These are phyloP conservation scores for Prunus dulcis DNA, from an alignment of 306 rosid species.

Conservation along the genomic window DNA sequence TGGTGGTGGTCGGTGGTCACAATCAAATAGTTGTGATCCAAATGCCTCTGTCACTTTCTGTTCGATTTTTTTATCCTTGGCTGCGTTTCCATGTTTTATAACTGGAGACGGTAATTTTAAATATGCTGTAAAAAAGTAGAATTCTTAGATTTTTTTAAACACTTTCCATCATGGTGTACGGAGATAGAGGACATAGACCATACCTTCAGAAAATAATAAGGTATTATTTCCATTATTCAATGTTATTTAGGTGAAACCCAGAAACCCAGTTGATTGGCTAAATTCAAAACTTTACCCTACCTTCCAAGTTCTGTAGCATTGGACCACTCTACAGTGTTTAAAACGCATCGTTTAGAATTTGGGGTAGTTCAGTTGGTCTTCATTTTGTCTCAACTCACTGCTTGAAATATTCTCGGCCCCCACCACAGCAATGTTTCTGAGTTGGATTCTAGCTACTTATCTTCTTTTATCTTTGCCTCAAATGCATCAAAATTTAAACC, in stretches of 20 bases:
- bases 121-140: neutral
- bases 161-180: neutral
- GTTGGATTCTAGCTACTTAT: slow-evolving; percentile 3
- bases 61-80: neutral
- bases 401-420: slow-evolving; percentile 10
- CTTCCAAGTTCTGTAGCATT: slow-evolving; percentile 10
- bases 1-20: slow-evolving; percentile 44
- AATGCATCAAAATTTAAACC: too few relatives aligned
- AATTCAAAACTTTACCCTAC: neutral
- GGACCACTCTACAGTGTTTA: slow-evolving; percentile 27
- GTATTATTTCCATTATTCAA: too few relatives aligned
- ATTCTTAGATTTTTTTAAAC: neutral
- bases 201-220: neutral
- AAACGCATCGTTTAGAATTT: slow-evolving; percentile 12
- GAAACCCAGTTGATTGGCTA: neutral
- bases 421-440: neutral
- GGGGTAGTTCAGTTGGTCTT: slow-evolving; percentile 1
- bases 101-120: neutral
- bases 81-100: neutral
- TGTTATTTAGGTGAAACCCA: neutral
- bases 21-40: slow-evolving; percentile 24
- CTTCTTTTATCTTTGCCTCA: neutral
- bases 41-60: neutral
- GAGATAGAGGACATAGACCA: neutral
- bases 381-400: slow-evolving; percentile 15